Percentiles rank a stretch among this genome's conserved stretches.
These are phyloP conservation scores for Alternaria metachromatica DNA, from an alignment of 2,329 filamentous ascomycete genomes.

Conservation along the genomic window DNA sequence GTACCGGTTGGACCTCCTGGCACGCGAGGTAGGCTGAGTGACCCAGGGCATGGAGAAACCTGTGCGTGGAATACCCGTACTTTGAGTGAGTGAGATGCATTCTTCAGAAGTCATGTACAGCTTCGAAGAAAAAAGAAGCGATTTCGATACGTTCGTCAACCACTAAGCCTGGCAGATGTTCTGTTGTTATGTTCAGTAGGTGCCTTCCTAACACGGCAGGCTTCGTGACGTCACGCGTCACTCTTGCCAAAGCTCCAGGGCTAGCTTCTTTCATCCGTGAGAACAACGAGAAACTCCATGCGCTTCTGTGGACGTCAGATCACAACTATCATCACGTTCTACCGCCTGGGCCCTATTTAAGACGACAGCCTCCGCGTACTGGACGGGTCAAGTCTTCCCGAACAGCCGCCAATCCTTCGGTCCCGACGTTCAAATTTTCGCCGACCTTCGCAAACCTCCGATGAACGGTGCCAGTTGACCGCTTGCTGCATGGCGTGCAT, in stretches of 20 bases:
- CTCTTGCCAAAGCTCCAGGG: neutral
- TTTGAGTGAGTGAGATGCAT: neutral
- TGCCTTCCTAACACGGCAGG: neutral
- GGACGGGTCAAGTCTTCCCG: neutral
- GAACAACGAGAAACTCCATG: neutral
- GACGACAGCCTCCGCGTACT: neutral
- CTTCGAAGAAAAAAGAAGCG: neutral
- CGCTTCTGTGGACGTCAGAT: neutral
- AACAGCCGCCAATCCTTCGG: constrained; percentile 3
- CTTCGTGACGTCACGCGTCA: neutral
- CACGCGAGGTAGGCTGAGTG: neutral
- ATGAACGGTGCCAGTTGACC: neutral
- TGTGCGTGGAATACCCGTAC: neutral
- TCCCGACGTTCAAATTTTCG: neutral
- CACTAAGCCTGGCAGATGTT: neutral
- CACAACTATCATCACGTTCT: neutral
- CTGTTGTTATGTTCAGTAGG: neutral
- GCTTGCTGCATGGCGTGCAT: neutral
- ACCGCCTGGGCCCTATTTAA: neutral
- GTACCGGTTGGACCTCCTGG: neutral
- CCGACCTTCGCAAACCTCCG: neutral
- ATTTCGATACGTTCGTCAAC: neutral
- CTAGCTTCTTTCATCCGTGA: neutral
- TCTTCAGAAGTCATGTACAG: neutral
- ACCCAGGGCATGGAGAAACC: neutral